Conservation (phyloP, 2,329 filamentous ascomycete species). For the Paecilomyces fulvus region DNA sequence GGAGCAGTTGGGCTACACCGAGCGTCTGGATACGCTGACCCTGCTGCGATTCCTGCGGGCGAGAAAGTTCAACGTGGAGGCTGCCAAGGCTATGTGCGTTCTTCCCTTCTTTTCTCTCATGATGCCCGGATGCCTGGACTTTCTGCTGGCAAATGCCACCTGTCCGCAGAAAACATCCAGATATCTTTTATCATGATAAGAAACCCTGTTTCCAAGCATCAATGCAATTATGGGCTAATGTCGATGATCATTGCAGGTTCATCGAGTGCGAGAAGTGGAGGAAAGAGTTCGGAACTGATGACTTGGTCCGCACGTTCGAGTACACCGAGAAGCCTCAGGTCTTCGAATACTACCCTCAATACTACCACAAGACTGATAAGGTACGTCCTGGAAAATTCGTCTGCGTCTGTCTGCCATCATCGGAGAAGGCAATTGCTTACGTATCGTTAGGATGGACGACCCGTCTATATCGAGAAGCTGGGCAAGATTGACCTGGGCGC, state of each 20-base stretch:
- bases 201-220: background rate
- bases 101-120: background rate
- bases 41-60: slow-evolving; percentile 88
- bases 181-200: background rate
- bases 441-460: slow-evolving; percentile 69
- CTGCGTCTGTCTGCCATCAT: background rate
- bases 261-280: slow-evolving; percentile 85
- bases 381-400: slow-evolving; percentile 24
- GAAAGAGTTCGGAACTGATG: slow-evolving; percentile 74
- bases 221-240: background rate
- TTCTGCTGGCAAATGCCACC: background rate
- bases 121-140: background rate
- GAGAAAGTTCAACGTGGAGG: slow-evolving; percentile 84
- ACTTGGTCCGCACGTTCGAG: slow-evolving; percentile 70
- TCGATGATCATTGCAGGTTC: slow-evolving; percentile 60
- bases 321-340: slow-evolving; percentile 79
- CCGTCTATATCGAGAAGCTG: slow-evolving; percentile 93
- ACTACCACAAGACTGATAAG: slow-evolving; percentile 77
- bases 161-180: background rate
- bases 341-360: slow-evolving; percentile 91
- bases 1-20: slow-evolving; percentile 71
- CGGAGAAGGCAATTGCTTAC: background rate
- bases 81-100: slow-evolving; percentile 78
- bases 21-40: slow-evolving; percentile 85
- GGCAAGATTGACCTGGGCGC: slow-evolving; percentile 84